These are phyloP conservation scores for Microbotryum saponariae DNA, from an alignment of 1,284 basidiomycete genomes.

Conservation along the genomic window DNA sequence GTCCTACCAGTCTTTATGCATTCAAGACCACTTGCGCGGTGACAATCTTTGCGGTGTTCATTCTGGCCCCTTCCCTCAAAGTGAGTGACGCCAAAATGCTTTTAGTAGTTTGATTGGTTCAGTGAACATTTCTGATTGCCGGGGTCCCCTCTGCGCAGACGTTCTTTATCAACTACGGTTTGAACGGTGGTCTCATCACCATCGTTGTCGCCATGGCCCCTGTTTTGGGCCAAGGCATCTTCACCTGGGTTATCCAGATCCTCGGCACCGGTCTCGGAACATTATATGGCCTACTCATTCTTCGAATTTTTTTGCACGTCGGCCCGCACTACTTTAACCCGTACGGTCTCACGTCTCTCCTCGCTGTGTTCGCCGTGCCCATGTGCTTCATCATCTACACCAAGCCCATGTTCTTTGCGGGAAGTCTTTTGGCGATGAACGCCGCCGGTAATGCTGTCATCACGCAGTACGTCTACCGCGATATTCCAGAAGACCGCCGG, in stretches of 20 bases:
- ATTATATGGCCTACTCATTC: conserved; percentile 29
- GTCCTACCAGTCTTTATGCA: conserved; percentile 11
- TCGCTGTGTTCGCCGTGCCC: not conserved
- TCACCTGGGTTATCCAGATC: conserved; percentile 42
- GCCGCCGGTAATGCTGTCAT: conserved; percentile 36
- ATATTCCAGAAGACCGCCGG: conserved; percentile 3
- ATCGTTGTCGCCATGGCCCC: conserved; percentile 41
- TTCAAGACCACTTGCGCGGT: conserved; percentile 23
- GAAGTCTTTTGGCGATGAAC: conserved; percentile 38
- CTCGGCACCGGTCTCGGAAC: conserved; percentile 30
- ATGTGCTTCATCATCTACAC: conserved; percentile 35
- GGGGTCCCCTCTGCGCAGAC: conserved; percentile 21
- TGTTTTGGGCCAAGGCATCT: conserved; percentile 38
- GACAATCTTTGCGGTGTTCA: conserved; percentile 36
- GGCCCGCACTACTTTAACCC: conserved; percentile 38
- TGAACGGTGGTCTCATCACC: conserved; percentile 40
- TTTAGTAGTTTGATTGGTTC: not conserved
- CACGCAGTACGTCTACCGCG: conserved; percentile 6
- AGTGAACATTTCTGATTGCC: not conserved
- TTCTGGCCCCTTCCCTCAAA: conserved; percentile 26
- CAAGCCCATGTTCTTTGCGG: conserved; percentile 34
- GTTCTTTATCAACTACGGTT: conserved; percentile 40
- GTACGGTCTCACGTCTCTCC: conserved; percentile 22
- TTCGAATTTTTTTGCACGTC: conserved; percentile 36
- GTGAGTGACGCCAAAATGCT: not conserved